These are phyloP conservation scores for Pinus tabuliformis DNA, from an alignment of 75 land plant species.

Conservation along the genomic window DNA sequence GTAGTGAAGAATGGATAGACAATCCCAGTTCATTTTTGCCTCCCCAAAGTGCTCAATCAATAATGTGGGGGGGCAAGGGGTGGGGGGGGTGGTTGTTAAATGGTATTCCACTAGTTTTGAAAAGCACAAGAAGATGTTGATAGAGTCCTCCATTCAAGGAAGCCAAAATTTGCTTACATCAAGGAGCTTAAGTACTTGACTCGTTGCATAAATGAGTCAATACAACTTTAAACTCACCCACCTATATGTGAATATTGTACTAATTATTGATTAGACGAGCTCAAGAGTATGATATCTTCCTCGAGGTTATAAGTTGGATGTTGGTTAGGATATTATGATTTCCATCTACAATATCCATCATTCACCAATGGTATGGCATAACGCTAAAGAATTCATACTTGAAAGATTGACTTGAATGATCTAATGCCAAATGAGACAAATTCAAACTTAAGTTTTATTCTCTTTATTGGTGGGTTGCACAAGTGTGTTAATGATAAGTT, in stretches of 20 bases:
- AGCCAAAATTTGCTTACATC: constrained; percentile 65
- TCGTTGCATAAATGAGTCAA: constrained; percentile 89
- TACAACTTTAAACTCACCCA: constrained; percentile 96
- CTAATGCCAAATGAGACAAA: no score
- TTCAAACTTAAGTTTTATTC: no score
- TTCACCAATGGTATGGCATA: constrained; percentile 75
- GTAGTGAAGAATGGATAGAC: no score
- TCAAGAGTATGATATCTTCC: constrained; percentile 80
- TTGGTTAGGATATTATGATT: constrained; percentile 97
- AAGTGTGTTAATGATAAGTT: no score
- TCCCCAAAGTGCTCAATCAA: no score
- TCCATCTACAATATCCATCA: constrained; percentile 95
- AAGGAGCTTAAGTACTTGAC: constrained; percentile 85
- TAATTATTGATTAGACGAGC: constrained; percentile 85
- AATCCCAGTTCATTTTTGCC: no score
- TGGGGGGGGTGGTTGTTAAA: no score
- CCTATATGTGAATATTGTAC: constrained; percentile 58
- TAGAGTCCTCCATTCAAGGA: constrained; percentile 64
- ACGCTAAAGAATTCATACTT: no score
- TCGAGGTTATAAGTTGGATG: constrained; percentile 83
- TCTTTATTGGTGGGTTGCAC: no score
- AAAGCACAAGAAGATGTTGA: constrained; percentile 92
- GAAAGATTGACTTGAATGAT: no score
- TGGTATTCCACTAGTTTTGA: no score
- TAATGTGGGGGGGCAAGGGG: no score